These are phyloP conservation scores for Ceratocystis lukuohia DNA, from an alignment of 2,329 filamentous ascomycete genomes.

Conservation along the genomic window DNA sequence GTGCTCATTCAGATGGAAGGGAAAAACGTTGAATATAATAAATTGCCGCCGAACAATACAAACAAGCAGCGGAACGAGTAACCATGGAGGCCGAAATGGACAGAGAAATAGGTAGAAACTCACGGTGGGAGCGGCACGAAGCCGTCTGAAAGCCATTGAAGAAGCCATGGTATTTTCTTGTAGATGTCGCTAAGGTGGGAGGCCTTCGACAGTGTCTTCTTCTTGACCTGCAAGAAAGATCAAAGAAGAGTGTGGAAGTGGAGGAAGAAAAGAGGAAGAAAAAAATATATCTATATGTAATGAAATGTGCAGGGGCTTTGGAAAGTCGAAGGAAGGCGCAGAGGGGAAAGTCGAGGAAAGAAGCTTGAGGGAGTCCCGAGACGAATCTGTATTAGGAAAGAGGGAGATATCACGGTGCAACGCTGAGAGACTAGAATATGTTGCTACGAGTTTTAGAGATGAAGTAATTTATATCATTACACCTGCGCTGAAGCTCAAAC, in stretches of 20 bases:
- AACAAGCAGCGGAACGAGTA: constrained; percentile 9
- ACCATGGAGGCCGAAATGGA: constrained; percentile 21
- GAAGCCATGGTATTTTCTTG: constrained; percentile 37
- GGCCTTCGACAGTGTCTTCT: constrained; percentile 1
- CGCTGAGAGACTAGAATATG: neutral
- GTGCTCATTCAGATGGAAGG: neutral
- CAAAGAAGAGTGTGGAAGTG: neutral
- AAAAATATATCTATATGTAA: constrained; percentile 9
- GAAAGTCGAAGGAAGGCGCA: constrained; percentile 11
- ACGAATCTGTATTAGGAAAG: constrained; percentile 1
- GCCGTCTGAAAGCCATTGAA: constrained; percentile 50
- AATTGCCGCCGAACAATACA: neutral
- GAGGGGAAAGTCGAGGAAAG: constrained; percentile 9
- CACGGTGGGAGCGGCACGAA: constrained; percentile 43
- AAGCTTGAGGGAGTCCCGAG: constrained; percentile 4
- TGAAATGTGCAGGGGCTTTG: constrained; percentile 11
- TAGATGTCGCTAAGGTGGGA: constrained; percentile 1
- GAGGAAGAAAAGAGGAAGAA: constrained; percentile 8
- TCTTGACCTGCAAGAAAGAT: constrained; percentile 7
- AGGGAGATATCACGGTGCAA: neutral
- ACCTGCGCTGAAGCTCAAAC: neutral
- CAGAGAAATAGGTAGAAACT: constrained; percentile 25
- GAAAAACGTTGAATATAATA: neutral
- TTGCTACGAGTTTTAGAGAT: neutral
- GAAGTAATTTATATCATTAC: neutral